These are phyloP conservation scores for Cryptosporidium sp. DNA, from an alignment of 169 alveolate genomes.

Conservation along the genomic window DNA sequence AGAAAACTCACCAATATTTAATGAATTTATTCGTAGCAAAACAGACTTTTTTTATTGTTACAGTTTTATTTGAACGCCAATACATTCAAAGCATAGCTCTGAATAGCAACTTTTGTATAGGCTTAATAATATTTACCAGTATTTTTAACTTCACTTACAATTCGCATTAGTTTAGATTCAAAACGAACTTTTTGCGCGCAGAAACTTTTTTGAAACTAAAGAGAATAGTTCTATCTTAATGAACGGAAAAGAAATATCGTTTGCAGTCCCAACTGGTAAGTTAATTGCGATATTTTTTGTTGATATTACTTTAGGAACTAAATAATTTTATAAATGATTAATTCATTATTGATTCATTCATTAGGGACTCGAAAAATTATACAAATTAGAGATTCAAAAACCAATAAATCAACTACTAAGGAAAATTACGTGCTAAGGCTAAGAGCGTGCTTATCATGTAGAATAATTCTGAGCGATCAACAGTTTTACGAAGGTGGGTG, in stretches of 20 bases:
- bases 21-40: background rate
- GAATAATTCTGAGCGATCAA: slow-evolving; percentile 85
- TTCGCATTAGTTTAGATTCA: background rate
- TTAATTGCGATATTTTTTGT: background rate
- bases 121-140: background rate
- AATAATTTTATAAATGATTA: background rate
- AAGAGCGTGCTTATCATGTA: slow-evolving; percentile 88
- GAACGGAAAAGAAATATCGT: slow-evolving; percentile 26
- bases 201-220: background rate
- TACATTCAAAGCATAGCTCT: background rate
- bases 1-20: too few relatives aligned
- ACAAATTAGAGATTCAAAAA: slow-evolving; percentile 51
- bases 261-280: slow-evolving; percentile 76
- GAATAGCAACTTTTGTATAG: background rate
- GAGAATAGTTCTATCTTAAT: background rate
- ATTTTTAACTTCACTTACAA: too few relatives aligned
- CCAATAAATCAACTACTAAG: slow-evolving; percentile 41
- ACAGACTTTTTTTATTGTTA: too few relatives aligned
- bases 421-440: slow-evolving; percentile 77
- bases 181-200: background rate
- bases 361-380: slow-evolving; percentile 49
- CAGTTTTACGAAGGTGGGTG: slow-evolving; percentile 91
- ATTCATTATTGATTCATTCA: background rate
- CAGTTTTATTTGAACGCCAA: too few relatives aligned
- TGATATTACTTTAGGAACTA: background rate